Conservation (phyloP, 2,329 filamentous ascomycete genomes). For the Sporothrix schenckii region DNA sequence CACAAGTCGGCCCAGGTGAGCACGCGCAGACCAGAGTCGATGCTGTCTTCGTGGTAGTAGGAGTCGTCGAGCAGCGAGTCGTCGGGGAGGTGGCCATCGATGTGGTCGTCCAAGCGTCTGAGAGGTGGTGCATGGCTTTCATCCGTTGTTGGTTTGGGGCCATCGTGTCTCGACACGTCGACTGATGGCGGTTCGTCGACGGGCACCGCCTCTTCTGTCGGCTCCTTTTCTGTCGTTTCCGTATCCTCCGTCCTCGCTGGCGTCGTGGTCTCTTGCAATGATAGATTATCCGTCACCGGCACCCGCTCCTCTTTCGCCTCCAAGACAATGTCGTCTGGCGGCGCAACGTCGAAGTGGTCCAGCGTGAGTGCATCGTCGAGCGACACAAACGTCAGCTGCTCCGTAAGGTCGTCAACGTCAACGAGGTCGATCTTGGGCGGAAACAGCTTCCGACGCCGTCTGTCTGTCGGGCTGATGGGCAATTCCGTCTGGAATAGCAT, state of each 20-base stretch:
- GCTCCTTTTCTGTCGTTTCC: not conserved
- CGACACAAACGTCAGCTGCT: slow-evolving; percentile 35
- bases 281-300: not conserved
- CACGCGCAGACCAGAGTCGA: slow-evolving; percentile 44
- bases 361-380: slow-evolving; percentile 30
- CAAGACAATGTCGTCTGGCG: not conserved
- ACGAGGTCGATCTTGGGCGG: slow-evolving; percentile 30
- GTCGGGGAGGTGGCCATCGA: slow-evolving; percentile 24
- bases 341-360: slow-evolving; percentile 20
- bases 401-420: slow-evolving; percentile 37
- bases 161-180: not conserved
- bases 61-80: slow-evolving; percentile 28
- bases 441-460: slow-evolving; percentile 34
- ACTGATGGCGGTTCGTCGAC: slow-evolving; percentile 4
- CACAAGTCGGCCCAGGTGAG: slow-evolving; percentile 63
- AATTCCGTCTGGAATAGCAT: slow-evolving; percentile 57
- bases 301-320: not conserved
- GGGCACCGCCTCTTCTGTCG: not conserved
- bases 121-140: not conserved
- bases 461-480: slow-evolving; percentile 54
- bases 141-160: not conserved
- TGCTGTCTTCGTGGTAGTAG: slow-evolving; percentile 31
- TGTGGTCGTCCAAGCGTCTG: not conserved
- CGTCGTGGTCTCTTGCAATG: not conserved
- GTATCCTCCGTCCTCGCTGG: no score